Evolutionary conservation across 129 eudicot genomes (phyloP).

Genomic region (Tanacetum coccineum): DNA sequence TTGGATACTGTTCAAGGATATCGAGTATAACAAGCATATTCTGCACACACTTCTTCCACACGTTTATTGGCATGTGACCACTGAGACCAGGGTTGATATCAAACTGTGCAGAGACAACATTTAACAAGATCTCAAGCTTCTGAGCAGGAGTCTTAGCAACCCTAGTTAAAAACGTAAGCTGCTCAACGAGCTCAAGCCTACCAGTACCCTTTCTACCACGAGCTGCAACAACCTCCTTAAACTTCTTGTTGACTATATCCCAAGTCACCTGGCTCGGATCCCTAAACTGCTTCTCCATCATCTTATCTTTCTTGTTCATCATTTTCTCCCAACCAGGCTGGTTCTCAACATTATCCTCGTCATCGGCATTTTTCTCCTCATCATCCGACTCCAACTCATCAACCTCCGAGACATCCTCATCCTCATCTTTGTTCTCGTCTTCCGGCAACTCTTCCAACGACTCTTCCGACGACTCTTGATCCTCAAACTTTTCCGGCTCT

Average conservation of each 20-base stretch:
- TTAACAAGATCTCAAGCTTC: constrained; percentile 83
- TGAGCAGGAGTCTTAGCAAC: constrained; percentile 98
- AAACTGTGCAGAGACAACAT: constrained; percentile 93
- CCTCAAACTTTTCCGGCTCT: constrained; percentile 69
- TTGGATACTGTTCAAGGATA: constrained; percentile 59
- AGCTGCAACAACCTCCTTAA: constrained; percentile 79
- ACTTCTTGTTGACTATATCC: constrained; percentile 86
- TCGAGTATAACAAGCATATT: constrained; percentile 81
- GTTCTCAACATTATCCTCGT: no score
- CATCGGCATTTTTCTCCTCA: no score
- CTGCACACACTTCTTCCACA: constrained; percentile 90
- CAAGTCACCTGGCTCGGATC: constrained; percentile 87
- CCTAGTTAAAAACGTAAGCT: constrained; percentile 70
- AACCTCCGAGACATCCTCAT: no score
- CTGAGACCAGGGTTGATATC: constrained; percentile 85
- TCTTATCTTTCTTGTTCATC: constrained; percentile 74
- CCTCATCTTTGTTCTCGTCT: no score
- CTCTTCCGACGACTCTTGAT: constrained; percentile 45
- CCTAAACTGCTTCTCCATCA: constrained; percentile 82
- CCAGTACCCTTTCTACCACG: constrained; percentile 96
- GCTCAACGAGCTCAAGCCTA: constrained; percentile 85
- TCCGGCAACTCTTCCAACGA: constrained; percentile 37
- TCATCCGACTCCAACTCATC: constrained; percentile 34
- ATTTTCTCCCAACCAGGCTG: constrained; percentile 70
- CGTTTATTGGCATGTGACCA: constrained; percentile 83